Base-by-base conservation (phyloP, 768 basidiomycete species). In the Sarcodon sp. region DNA sequence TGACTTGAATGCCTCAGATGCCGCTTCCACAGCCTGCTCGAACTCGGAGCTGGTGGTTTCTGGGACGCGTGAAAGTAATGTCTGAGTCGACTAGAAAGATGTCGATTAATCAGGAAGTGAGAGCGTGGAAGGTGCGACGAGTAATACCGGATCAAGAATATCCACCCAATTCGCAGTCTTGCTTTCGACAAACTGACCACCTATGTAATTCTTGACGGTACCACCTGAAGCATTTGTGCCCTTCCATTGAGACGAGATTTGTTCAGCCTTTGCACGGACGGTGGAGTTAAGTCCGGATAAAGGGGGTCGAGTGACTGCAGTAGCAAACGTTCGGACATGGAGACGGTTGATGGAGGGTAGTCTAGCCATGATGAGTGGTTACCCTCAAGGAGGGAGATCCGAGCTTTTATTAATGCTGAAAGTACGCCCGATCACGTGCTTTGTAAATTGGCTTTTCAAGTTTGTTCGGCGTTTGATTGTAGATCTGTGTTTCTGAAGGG, bases 201-300 rank as follows among this genome's bases (percentile, higher is more conserved):
- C 85, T 50, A 97, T 87, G 64, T 83, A 91, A 63, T 91, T 92
- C 75, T 87, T 92, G 49, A 92, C 92, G 51, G 72, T 80, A 31
- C 77, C 84, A n/a, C 93, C 93, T 10, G 78, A 75, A 18, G 84
- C 82, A 50, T 73, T 85, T 2, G 93, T 93, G 37, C 93, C 93
- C 53, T 81, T 80, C 89, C 90, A 97, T 32, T 79, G 72, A 11
- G 73, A 63, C 13, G 84, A 84, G 15, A 91, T 67, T 48, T 72
- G 71, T 54, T 87, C 79, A 1, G 87, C 87, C 52, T 75, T 77
- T 21, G 75, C 61, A 15, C 73, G 70, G 16, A 80, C 82, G 9
- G 69, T 52, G 11, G 76, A 65, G 52, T 69, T 76, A 47, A 89
- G 64, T 3, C 75, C 70, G 21, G 60, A 64, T 33, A 67, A 55